Evolutionary conservation across 2,329 filamentous ascomycete genomes (phyloP).

Genomic region (Graphium sp.): DNA sequence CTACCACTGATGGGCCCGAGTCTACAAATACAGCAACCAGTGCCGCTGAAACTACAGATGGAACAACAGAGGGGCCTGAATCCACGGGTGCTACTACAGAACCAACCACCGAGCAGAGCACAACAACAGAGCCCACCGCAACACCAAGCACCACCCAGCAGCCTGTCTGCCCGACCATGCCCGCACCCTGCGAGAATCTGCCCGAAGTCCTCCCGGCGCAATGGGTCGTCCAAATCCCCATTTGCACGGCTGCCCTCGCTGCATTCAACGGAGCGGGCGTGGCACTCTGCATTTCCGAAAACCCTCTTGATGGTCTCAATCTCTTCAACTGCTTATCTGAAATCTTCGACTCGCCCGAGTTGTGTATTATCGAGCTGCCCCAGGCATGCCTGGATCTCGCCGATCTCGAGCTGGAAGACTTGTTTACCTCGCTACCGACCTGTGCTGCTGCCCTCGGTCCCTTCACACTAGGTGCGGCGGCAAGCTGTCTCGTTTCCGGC

Average conservation of each 20-base stretch:
- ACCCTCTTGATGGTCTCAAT: neutral
- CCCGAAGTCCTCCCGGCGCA: neutral
- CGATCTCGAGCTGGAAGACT: constrained; percentile 1
- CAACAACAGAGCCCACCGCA: neutral
- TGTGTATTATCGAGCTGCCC: constrained; percentile 5
- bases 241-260: neutral
- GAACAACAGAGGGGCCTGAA: constrained; percentile 1
- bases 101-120: neutral
- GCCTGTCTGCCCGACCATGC: neutral
- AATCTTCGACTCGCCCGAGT: neutral
- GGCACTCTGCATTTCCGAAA: neutral
- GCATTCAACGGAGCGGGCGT: neutral
- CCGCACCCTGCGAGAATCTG: neutral
- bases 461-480: neutral
- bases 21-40: too few species aligned
- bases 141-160: neutral
- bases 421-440: constrained; percentile 1
- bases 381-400: constrained; percentile 2
- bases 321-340: constrained; percentile 1
- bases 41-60: too few species aligned
- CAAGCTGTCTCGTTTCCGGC: too few species aligned
- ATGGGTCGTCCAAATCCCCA: neutral
- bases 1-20: constrained; percentile 4
- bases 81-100: neutral
- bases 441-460: constrained; percentile 4